Evolutionary conservation across 2,329 filamentous ascomycete genomes (phyloP).

Genomic region (Hypomyces perniciosus): DNA sequence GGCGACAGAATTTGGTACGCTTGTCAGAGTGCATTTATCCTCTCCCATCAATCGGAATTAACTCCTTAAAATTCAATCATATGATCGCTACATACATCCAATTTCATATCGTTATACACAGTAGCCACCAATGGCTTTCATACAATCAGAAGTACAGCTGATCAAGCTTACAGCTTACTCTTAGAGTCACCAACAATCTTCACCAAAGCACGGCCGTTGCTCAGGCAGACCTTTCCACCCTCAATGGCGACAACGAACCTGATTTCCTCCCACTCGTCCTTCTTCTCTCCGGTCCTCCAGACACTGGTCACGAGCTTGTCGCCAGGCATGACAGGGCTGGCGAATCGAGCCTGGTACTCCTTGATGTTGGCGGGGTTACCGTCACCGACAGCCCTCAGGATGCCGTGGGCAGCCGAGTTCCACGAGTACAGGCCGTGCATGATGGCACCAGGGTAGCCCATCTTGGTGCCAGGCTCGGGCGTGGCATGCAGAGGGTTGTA

Average conservation of each 20-base stretch:
- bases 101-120: not conserved
- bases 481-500: constrained; percentile 91
- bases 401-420: constrained; percentile 69
- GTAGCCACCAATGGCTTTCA: not conserved
- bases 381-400: constrained; percentile 67
- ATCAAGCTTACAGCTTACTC: constrained; percentile 53
- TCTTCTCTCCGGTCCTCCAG: constrained; percentile 66
- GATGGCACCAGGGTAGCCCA: constrained; percentile 87
- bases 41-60: too few relatives aligned
- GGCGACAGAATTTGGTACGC: constrained; percentile 17
- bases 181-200: constrained; percentile 52
- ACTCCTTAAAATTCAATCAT: not conserved
- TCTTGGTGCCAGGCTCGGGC: constrained; percentile 76
- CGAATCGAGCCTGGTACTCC: constrained; percentile 86
- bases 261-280: constrained; percentile 71
- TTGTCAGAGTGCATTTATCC: too few relatives aligned
- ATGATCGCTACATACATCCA: not conserved
- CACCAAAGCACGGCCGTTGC: constrained; percentile 77
- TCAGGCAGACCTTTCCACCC: constrained; percentile 77
- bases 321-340: constrained; percentile 74
- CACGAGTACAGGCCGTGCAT: constrained; percentile 86
- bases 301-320: constrained; percentile 76
- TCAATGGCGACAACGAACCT: constrained; percentile 73
- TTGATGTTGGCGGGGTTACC: constrained; percentile 75
- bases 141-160: constrained; percentile 3